Evolutionary conservation across 2,329 filamentous ascomycete species (phyloP), one percentile per base, ranked within the genome.

Genomic region (Scleromitrula shiraiana): DNA sequence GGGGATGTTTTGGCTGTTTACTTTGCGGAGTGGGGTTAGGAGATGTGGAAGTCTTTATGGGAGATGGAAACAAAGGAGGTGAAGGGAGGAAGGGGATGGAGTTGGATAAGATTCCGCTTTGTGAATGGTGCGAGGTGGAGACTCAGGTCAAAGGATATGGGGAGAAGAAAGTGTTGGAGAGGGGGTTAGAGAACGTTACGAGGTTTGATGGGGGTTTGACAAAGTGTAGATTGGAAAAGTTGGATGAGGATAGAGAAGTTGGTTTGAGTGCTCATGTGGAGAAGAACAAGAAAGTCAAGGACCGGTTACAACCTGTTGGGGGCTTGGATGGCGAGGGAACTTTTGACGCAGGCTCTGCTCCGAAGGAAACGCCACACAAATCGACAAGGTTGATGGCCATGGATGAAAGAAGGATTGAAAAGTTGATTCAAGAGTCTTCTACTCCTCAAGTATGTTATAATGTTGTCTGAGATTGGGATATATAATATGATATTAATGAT

Each of bases 1-100:
- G 68, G 32, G 66, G 62, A 1, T 80, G 75, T 59, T 80, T 77
- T 59, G 75, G 76, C 14, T 80, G 75, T 58, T 58, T 80, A 51
- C 62, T 78, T 32, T 79, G 67, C 49, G 73, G 75, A 15, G 69
- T 62, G 48, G 66, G 66, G 2, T 56, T 67, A 17, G 56, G 53
- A 33, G 51, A 53, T 14, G 26, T 49, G 46, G 39, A 7, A 14
- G 38, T 39, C 14, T 53, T 33, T 33, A 12, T 50, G 27, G 51
- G 23, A n/a, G 22, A 26, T 39, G 51, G 23, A 23, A 44, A 47
- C 20, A 27, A 24, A 6, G n/a, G 23, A 14, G 49, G 23, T 23
- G 27, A 15, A 17, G 32, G 40, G 22, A 22, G 51, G 38, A 38
- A 37, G 33, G 55, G 59, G 7, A 66, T 58, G 20, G 76, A 79